These are phyloP conservation scores for Eucalyptus fibrosa DNA, from an alignment of 345 rosid species.

Conservation along the genomic window DNA sequence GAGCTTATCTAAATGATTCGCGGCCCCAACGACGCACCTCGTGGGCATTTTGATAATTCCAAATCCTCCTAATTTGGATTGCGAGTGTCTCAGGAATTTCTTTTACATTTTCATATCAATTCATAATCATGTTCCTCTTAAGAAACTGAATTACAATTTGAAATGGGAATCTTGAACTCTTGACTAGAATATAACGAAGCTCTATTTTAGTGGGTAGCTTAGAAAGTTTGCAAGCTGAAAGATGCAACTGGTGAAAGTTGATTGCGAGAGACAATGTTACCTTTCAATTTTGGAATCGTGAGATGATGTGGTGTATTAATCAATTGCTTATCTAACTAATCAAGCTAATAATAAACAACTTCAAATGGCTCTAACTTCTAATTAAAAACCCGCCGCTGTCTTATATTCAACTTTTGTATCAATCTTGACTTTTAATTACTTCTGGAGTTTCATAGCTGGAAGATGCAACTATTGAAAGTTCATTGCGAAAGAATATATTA, in stretches of 20 bases:
- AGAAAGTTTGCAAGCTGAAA: neutral
- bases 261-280: neutral
- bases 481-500: accelerated
- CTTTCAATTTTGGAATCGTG: neutral
- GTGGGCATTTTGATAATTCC: neutral
- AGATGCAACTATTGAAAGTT: neutral
- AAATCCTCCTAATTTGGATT: neutral
- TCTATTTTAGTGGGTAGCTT: neutral
- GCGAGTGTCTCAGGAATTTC: neutral
- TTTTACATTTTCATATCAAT: neutral
- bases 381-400: neutral
- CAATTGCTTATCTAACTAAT: neutral
- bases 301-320: neutral
- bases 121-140: neutral
- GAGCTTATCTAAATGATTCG: neutral
- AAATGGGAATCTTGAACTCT: neutral
- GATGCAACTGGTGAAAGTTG: neutral
- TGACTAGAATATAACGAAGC: neutral
- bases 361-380: neutral
- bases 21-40: neutral
- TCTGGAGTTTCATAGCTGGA: neutral
- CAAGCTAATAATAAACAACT: neutral
- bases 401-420: neutral
- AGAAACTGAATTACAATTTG: neutral
- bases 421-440: neutral